phyloP scores from a whole-genome alignment of 805 yeast species.

The Cyberlindnera maclurae region DNA sequence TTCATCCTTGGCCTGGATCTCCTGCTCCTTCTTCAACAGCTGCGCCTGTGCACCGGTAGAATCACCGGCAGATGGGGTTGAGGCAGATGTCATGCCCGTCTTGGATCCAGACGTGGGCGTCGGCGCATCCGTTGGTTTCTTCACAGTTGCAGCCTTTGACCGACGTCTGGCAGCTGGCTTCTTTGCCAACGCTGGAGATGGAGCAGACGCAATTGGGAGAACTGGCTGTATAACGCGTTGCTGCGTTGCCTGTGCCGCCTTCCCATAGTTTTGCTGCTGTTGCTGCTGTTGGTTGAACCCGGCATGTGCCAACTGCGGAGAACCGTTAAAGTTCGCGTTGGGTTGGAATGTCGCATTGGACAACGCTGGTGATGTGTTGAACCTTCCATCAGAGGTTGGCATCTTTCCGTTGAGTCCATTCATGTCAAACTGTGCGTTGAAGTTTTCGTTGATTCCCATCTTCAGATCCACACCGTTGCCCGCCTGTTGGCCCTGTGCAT shows the following conservation, averaged over 20 bases:
- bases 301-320: conserved; percentile 11
- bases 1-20: conserved; percentile 16
- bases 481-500: not conserved
- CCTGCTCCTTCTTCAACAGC: conserved; percentile 22
- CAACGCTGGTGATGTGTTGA: conserved; percentile 13
- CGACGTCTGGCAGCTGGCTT: conserved; percentile 13
- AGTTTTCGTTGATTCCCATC: conserved; percentile 1
- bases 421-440: conserved; percentile 8
- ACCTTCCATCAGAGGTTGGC: conserved; percentile 11
- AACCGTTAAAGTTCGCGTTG: conserved; percentile 7
- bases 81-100: conserved; percentile 2
- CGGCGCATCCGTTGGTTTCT: conserved; percentile 6
- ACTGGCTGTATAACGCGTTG: conserved; percentile 2
- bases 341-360: conserved; percentile 8
- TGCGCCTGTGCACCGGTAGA: conserved; percentile 9
- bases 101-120: conserved; percentile 6
- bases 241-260: conserved; percentile 6
- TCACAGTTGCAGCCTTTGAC: conserved; percentile 8
- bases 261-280: conserved; percentile 2
- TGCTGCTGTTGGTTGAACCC: conserved; percentile 1
- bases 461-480: conserved; percentile 1
- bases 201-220: conserved; percentile 2
- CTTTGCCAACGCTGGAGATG: conserved; percentile 5
- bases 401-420: conserved; percentile 9
- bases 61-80: not conserved